Evolutionary conservation across 2,329 filamentous ascomycete genomes (phyloP).

Genomic region (Sarocladium oryzae): DNA sequence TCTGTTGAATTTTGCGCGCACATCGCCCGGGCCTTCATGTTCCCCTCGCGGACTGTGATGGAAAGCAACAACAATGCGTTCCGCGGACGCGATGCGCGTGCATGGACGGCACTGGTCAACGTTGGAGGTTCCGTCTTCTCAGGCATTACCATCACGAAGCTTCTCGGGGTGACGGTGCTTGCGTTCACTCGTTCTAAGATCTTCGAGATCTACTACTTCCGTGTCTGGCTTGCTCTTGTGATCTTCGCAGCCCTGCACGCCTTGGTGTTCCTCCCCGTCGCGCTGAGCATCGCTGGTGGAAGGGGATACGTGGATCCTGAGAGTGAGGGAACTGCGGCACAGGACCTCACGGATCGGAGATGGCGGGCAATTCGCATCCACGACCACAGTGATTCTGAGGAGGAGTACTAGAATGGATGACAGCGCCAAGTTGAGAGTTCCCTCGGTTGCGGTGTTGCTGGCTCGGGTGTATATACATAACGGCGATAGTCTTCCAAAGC

Average conservation of each 20-base stretch:
- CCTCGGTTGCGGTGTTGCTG: too few relatives aligned
- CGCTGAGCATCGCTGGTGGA: constrained; percentile 78
- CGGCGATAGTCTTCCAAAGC: too few relatives aligned
- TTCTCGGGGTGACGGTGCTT: constrained; percentile 83
- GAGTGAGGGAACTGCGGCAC: constrained; percentile 79
- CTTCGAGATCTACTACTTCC: constrained; percentile 99
- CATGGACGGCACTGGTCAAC: constrained; percentile 90
- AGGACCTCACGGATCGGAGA: constrained; percentile 73
- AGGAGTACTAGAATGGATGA: constrained; percentile 38
- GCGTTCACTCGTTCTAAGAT: constrained; percentile 97
- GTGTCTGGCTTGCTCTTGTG: constrained; percentile 90
- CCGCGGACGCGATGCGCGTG: constrained; percentile 73
- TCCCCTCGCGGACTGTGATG: constrained; percentile 76
- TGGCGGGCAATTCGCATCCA: constrained; percentile 74
- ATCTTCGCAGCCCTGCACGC: constrained; percentile 84
- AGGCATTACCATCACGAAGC: constrained; percentile 92
- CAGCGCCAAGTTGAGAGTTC: too few relatives aligned
- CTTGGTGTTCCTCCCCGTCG: constrained; percentile 84
- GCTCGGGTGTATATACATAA: too few relatives aligned
- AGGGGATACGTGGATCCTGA: constrained; percentile 84
- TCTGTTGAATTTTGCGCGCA: constrained; percentile 97
- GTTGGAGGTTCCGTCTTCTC: constrained; percentile 93
- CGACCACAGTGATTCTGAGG: constrained; percentile 67
- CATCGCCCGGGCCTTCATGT: constrained; percentile 92
- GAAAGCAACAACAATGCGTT: constrained; percentile 70